phyloP scores from a whole-genome alignment of 768 basidiomycete genomes.

The Pulveroboletus sp. region DNA sequence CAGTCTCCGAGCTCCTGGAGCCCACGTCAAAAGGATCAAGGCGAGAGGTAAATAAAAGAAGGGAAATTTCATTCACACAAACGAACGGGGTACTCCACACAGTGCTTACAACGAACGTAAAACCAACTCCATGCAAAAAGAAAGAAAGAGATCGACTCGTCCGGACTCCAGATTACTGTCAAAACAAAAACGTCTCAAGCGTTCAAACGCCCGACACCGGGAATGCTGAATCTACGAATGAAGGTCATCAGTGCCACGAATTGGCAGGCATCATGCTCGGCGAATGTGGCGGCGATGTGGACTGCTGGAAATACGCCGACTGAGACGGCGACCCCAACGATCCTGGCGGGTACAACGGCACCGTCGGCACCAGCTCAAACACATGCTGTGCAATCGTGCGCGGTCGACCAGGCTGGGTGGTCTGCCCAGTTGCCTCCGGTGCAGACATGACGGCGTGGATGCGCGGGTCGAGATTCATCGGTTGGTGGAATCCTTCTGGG shows the following conservation, averaged over 20 bases:
- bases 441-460: conserved; percentile 87
- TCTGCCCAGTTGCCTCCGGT: conserved; percentile 33
- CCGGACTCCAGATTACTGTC: too few relatives aligned
- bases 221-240: too few relatives aligned
- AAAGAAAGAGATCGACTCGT: too few relatives aligned
- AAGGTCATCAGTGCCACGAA: conserved; percentile 20
- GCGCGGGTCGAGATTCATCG: conserved; percentile 71
- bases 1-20: too few relatives aligned
- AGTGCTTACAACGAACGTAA: too few relatives aligned
- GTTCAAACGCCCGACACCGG: too few relatives aligned
- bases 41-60: too few relatives aligned
- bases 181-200: too few relatives aligned
- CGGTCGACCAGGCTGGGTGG: conserved; percentile 36
- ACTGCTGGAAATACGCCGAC: conserved; percentile 49
- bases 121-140: too few relatives aligned
- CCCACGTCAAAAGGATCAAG: too few relatives aligned
- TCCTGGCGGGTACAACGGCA: conserved; percentile 37
- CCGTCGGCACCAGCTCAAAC: conserved; percentile 63
- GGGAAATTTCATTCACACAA: too few relatives aligned
- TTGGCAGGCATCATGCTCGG: conserved; percentile 38
- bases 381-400: conserved; percentile 68
- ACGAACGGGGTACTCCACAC: too few relatives aligned
- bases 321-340: conserved; percentile 55
- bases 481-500: conserved; percentile 34
- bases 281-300: conserved; percentile 55